A percentile compares a stretch with the other conserved stretches of the same genome.
Evolutionary conservation across 1,284 basidiomycete genomes (phyloP).

Genomic region (Cutaneotrichosporon spelunceum): DNA sequence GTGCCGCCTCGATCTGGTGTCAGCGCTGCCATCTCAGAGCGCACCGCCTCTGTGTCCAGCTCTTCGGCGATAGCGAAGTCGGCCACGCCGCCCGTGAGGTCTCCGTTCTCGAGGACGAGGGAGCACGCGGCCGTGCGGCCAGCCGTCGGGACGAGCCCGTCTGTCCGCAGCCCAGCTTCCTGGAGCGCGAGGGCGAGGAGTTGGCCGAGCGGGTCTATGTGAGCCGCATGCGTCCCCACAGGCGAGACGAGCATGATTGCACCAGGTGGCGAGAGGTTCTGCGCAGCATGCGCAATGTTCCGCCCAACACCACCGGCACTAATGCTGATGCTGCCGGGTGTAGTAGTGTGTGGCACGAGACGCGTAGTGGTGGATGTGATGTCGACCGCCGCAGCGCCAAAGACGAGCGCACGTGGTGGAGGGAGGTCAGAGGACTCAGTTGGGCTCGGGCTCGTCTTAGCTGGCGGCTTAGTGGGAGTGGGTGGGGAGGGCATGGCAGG

Average conservation of each 20-base stretch:
- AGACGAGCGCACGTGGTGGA: constrained; percentile 58
- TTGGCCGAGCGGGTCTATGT: constrained; percentile 63
- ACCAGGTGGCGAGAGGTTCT: constrained; percentile 32
- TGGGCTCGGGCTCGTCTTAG: background rate
- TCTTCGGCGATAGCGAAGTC: constrained; percentile 77
- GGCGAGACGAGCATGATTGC: constrained; percentile 53
- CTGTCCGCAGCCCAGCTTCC: constrained; percentile 69
- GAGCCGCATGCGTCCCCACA: constrained; percentile 51
- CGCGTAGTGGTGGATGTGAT: constrained; percentile 60
- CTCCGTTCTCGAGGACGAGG: constrained; percentile 73
- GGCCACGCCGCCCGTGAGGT: constrained; percentile 77
- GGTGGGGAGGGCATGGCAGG: background rate
- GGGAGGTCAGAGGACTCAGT: constrained; percentile 19
- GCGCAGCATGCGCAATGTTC: constrained; percentile 86
- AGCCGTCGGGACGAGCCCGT: constrained; percentile 62
- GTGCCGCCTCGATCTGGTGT: constrained; percentile 47
- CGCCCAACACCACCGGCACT: constrained; percentile 87
- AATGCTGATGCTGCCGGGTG: constrained; percentile 69
- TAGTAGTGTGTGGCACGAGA: constrained; percentile 62
- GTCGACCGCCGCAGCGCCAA: constrained; percentile 83
- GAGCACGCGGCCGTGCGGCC: constrained; percentile 74
- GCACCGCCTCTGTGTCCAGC: constrained; percentile 57
- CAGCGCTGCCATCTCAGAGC: constrained; percentile 13
- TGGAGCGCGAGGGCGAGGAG: constrained; percentile 61
- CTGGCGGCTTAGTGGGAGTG: background rate